These are phyloP conservation scores for Aspergillus bertholletiae DNA, from an alignment of 495 filamentous ascomycete species.

Conservation along the genomic window DNA sequence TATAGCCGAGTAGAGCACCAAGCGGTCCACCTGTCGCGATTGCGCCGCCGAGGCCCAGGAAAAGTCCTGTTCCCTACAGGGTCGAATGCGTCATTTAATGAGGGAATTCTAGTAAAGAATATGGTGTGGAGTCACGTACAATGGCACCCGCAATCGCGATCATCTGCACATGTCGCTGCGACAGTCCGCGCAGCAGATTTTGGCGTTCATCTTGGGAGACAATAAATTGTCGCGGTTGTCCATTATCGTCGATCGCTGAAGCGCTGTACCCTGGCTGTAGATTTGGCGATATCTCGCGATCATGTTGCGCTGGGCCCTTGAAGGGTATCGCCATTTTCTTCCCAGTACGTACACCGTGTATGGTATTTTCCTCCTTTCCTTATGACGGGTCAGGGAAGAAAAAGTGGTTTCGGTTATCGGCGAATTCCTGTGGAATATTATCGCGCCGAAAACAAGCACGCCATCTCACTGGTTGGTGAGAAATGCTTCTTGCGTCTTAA, in stretches of 20 bases:
- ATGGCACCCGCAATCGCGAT: slow-evolving; percentile 59
- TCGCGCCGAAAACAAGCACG: not conserved
- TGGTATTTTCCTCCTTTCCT: no score
- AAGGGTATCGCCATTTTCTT: not conserved
- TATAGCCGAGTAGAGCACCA: slow-evolving; percentile 54
- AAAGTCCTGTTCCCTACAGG: slow-evolving; percentile 54
- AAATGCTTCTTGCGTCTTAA: not conserved
- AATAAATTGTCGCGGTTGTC: no score
- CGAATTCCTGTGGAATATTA: not conserved
- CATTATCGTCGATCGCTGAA: not conserved
- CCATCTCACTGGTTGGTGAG: not conserved
- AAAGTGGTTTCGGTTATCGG: no score
- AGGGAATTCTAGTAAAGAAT: not conserved
- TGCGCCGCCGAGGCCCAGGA: slow-evolving; percentile 57
- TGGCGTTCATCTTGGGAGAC: slow-evolving; percentile 14
- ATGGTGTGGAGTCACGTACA: slow-evolving; percentile 16
- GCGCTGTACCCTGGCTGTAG: no score
- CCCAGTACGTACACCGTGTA: no score
- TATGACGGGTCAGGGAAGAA: no score
- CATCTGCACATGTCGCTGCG: slow-evolving; percentile 54
- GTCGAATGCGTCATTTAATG: not conserved
- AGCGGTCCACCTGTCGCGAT: slow-evolving; percentile 56
- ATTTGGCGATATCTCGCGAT: not conserved
- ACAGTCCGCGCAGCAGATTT: slow-evolving; percentile 30
- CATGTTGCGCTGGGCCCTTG: not conserved